Evolutionary conservation across 331 rosid genomes (phyloP).

Genomic region (Quercus tomentella): DNA sequence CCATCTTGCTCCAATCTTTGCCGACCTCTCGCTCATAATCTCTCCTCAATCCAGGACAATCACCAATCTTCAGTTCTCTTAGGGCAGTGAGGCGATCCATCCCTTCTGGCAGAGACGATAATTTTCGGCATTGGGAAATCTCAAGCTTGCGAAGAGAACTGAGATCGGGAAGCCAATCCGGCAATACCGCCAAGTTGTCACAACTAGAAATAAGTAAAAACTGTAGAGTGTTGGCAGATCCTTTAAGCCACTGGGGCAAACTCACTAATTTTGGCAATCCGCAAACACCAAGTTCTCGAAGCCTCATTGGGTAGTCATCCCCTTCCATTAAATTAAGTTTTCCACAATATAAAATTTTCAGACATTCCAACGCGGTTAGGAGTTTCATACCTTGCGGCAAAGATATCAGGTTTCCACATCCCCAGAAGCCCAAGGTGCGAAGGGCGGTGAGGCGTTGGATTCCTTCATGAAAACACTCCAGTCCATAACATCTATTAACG

Average conservation of each 20-base stretch:
- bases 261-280: not conserved
- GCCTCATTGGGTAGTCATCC: not conserved
- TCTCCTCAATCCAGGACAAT: not conserved
- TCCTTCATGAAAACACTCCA: conserved; percentile 4
- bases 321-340: not conserved
- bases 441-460: not conserved
- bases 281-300: not conserved
- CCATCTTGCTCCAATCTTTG: not conserved
- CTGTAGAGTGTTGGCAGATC: not conserved
- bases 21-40: no score
- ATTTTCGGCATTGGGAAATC: conserved; percentile 20
- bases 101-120: conserved; percentile 16
- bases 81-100: conserved; percentile 3
- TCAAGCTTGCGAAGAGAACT: not conserved
- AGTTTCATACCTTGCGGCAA: not conserved
- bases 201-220: not conserved
- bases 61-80: not conserved
- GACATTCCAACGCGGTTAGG: conserved; percentile 9
- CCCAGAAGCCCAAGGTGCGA: not conserved
- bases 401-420: not conserved
- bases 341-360: not conserved
- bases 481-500: not conserved
- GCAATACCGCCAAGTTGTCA: conserved; percentile 2
- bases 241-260: conserved; percentile 13
- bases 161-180: conserved; percentile 7